Percentiles rank a stretch among this genome's conserved stretches.
phyloP scores from a whole-genome alignment of 1,139 yeast genomes.

The Yamadazyma dendronema region DNA sequence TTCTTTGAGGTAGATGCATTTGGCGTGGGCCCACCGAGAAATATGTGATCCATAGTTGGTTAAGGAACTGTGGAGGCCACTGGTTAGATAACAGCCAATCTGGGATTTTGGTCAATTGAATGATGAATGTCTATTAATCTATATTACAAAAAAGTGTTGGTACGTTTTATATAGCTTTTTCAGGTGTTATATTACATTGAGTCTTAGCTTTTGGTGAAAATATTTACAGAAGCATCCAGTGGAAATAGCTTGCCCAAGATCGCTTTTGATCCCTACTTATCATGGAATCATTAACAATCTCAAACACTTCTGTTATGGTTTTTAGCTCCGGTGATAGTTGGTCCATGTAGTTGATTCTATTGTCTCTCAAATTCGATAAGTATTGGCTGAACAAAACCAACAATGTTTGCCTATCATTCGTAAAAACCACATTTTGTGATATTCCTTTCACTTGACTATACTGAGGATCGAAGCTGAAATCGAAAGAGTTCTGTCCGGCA shows the following conservation, averaged over 20 bases:
- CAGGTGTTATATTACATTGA: too few relatives aligned
- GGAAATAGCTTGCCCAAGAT: slow-evolving; percentile 14
- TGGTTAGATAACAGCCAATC: too few relatives aligned
- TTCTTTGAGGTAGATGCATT: neutral
- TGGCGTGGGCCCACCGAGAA: slow-evolving; percentile 4
- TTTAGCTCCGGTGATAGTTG: slow-evolving; percentile 1
- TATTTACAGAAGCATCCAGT: slow-evolving; percentile 17
- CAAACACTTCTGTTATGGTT: slow-evolving; percentile 16
- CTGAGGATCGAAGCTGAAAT: slow-evolving; percentile 4
- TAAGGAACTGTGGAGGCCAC: too few relatives aligned
- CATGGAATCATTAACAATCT: slow-evolving; percentile 23
- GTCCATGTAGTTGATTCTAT: slow-evolving; percentile 33
- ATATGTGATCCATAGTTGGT: too few relatives aligned
- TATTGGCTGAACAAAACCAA: slow-evolving; percentile 13
- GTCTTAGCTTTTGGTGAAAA: too few relatives aligned
- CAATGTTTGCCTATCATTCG: slow-evolving; percentile 22
- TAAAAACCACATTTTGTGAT: slow-evolving; percentile 16
- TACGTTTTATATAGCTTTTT: too few relatives aligned
- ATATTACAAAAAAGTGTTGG: neutral
- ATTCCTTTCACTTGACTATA: slow-evolving; percentile 5
- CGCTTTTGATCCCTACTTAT: slow-evolving; percentile 21
- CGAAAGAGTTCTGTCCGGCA: slow-evolving; percentile 16
- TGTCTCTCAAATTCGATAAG: slow-evolving; percentile 46
- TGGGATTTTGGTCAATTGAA: too few relatives aligned
- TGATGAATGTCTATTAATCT: neutral